phyloP scores from a whole-genome alignment of 371 early-diverging fungal species.

The Encephalitozoon cuniculi region DNA sequence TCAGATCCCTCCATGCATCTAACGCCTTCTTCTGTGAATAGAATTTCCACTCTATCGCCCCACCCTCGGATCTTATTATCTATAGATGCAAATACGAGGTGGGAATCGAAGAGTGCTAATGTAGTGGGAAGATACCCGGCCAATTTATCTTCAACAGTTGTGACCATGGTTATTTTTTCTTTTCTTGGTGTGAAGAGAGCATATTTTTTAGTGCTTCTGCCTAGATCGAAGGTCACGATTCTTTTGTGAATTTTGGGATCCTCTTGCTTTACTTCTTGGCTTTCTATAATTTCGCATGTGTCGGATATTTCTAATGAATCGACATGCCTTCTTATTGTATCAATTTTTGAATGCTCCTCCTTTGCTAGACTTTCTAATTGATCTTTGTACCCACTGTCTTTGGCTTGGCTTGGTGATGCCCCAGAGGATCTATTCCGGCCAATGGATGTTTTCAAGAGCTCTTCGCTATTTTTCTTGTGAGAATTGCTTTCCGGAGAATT shows the following conservation, averaged over 20 bases:
- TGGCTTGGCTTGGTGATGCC: background rate
- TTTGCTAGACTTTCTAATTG: background rate
- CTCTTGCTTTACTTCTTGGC: background rate
- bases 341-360: background rate
- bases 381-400: background rate
- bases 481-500: background rate
- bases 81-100: slow-evolving; percentile 20
- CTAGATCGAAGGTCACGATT: slow-evolving; percentile 25
- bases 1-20: slow-evolving; percentile 3
- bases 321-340: background rate
- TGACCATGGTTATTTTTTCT: slow-evolving; percentile 21
- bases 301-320: background rate
- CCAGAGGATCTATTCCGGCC: background rate
- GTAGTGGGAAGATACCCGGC: background rate
- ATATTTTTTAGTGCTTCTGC: slow-evolving; percentile 9
- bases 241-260: background rate
- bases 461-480: background rate
- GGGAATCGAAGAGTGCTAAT: background rate
- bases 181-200: slow-evolving; percentile 31
- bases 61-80: slow-evolving; percentile 12
- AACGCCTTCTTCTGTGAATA: slow-evolving; percentile 16
- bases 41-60: background rate
- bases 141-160: background rate
- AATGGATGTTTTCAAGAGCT: background rate
- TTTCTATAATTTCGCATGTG: background rate